These are phyloP conservation scores for Pseudogymnoascus sp. DNA, from an alignment of 2,329 filamentous ascomycete species.

Conservation along the genomic window DNA sequence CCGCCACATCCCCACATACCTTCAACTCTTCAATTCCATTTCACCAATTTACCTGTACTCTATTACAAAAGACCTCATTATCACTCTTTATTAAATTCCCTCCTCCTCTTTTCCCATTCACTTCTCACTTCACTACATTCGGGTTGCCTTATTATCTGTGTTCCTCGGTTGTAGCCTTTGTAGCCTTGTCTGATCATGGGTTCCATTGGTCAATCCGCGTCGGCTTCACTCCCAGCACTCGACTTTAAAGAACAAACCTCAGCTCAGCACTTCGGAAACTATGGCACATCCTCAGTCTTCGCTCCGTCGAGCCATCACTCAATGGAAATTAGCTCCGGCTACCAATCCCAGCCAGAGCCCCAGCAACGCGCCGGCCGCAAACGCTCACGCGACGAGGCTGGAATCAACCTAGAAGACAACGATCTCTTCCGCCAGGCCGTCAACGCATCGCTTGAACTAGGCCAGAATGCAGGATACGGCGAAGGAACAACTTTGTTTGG, in stretches of 20 bases:
- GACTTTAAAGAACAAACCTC: neutral
- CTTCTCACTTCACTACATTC: neutral
- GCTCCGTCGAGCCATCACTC: neutral
- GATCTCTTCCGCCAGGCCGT: conserved; percentile 32
- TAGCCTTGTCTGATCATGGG: conserved; percentile 6
- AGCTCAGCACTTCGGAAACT: neutral
- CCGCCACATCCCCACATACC: neutral
- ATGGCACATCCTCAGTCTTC: neutral
- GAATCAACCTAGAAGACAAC: conserved; percentile 56
- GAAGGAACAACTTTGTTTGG: conserved; percentile 69
- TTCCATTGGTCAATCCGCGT: conserved; percentile 9
- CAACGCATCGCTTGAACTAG: conserved; percentile 43
- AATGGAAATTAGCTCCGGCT: neutral
- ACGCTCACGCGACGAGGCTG: conserved; percentile 68
- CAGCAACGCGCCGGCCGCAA: conserved; percentile 56
- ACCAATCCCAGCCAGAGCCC: conserved; percentile 17
- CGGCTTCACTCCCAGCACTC: conserved; percentile 1
- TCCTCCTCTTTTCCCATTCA: neutral
- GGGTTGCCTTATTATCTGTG: neutral
- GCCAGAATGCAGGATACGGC: conserved; percentile 62
- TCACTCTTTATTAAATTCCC: conserved; percentile 1
- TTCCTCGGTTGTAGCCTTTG: conserved; percentile 6
- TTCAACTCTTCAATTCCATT: neutral
- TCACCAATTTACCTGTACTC: conserved; percentile 1
- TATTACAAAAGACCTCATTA: neutral